phyloP scores from a whole-genome alignment of 2,329 filamentous ascomycete genomes.

The Pestalotiopsis fici region DNA sequence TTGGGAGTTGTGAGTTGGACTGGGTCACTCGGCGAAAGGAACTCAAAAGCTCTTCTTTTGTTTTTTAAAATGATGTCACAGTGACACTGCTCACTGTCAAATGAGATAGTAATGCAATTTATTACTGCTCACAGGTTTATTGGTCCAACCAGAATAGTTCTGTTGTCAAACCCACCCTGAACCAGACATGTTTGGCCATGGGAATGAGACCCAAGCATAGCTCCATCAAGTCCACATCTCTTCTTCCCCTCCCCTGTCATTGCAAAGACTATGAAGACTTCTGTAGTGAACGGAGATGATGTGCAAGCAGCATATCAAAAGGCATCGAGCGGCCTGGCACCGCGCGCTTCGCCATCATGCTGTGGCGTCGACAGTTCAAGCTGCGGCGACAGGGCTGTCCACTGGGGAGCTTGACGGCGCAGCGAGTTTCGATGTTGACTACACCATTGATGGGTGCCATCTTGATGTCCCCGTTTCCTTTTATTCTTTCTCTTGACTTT shows the following conservation, averaged over 20 bases:
- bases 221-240: no score
- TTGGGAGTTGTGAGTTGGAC: neutral
- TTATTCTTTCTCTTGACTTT: no score
- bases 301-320: neutral
- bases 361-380: neutral
- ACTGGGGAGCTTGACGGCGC: no score
- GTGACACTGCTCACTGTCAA: neutral
- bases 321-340: neutral
- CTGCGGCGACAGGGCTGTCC: neutral
- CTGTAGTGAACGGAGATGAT: neutral
- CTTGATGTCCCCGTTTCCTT: no score
- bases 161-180: neutral
- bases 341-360: neutral
- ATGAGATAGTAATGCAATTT: constrained; percentile 1
- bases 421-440: no score
- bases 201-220: no score
- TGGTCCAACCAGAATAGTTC: neutral
- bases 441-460: no score
- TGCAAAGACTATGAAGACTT: no score
- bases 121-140: neutral
- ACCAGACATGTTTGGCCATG: no score
- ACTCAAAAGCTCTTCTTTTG: constrained; percentile 1
- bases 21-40: neutral
- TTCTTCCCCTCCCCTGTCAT: no score
- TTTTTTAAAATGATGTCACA: neutral